Evolutionary conservation across 139 green algal genomes (phyloP).

Genomic region (Dunaliella primolecta): DNA sequence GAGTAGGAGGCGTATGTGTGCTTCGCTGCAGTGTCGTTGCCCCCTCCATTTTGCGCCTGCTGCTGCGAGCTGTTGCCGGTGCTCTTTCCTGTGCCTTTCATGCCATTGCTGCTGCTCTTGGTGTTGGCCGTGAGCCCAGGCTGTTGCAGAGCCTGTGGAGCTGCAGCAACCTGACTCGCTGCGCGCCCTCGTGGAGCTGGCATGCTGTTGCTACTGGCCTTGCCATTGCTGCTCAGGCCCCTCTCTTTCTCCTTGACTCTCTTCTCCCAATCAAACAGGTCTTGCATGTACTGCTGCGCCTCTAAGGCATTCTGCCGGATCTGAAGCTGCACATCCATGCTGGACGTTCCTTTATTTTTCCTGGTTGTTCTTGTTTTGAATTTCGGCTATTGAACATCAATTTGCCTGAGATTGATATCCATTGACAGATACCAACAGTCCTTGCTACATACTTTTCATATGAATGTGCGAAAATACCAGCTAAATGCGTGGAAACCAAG

Average conservation of each 20-base stretch:
- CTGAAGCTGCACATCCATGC: conserved; percentile 54
- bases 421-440: too few species aligned
- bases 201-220: not conserved
- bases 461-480: not conserved
- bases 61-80: not conserved
- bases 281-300: conserved; percentile 60
- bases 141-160: conserved; percentile 31
- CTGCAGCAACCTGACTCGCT: conserved; percentile 19
- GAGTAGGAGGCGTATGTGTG: conserved; percentile 65
- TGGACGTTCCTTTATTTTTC: not conserved
- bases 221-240: not conserved
- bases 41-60: not conserved
- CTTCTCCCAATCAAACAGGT: conserved; percentile 59
- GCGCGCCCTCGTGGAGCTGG: conserved; percentile 29
- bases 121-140: conserved; percentile 14
- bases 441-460: too few species aligned
- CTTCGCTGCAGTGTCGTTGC: conserved; percentile 30
- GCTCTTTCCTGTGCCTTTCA: too few species aligned
- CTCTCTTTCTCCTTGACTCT: conserved; percentile 48
- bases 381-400: too few species aligned
- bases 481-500: not conserved
- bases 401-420: too few species aligned
- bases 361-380: too few species aligned
- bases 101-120: not conserved
- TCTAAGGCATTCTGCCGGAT: conserved; percentile 61